Evolutionary conservation across 2,329 filamentous ascomycete species (phyloP), one percentile per base, ranked within the genome.

Genomic region (Alternaria conjuncta): DNA sequence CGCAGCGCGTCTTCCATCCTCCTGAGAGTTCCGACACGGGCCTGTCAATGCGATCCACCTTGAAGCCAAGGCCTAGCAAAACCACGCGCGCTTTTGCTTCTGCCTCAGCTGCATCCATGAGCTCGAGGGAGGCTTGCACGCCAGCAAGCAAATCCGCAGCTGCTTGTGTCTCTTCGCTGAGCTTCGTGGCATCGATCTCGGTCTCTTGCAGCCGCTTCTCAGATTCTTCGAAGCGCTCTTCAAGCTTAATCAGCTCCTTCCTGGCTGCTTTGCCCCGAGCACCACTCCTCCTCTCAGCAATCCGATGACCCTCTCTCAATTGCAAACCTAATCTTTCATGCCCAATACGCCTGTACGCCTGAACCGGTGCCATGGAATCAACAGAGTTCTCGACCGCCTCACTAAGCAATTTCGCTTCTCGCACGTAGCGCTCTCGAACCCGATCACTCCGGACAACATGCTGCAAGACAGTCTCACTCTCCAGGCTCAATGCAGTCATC

Each of bases 271-370:
- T 82, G 0, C 93, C 93, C 45, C 93, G 83, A 2, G 91, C 87
- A 32, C 93, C 93, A 72, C 92, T 95, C 55, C 92, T 84, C 44
- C 93, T 81, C 45, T 88, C 84, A 8, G 92, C 92, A 73, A 93
- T 89, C 68, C 94, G 92, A 72, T 92, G 89, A 1, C 89, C 86
- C 20, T 89, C 85, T 60, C 91, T 92, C 4, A 94, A 82, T 7
- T 87, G 85, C 70, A 86, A 85, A 67, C 87, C 85, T 41, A 91
- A 82, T 21, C 88, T 84, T 65, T 89, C 85, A 70, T 92, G 86
- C 25, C 86, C 86, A 25, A 94, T 79, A 55, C 83, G 83, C 20
- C 92, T 86, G 36, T 91, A 82, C 0, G 89, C 87, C 15, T 83
- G 84, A 1, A 93, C 82, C 0, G 90, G 85, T 0, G 85, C 86